Evolutionary conservation across 129 eudicot species (phyloP).

Genomic region (Kitagawia praeruptora): DNA sequence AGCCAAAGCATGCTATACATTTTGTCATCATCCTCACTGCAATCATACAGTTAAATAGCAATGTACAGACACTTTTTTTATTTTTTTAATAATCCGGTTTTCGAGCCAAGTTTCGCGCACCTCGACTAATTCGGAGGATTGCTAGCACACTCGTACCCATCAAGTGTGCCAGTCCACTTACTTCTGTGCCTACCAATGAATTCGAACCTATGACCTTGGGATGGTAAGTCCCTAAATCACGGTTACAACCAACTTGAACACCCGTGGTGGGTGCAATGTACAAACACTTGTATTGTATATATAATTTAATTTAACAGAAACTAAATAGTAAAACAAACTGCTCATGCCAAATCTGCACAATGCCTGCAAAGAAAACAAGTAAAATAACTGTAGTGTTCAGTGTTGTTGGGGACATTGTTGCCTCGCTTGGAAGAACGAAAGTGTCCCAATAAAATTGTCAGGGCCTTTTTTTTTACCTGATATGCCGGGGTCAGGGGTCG

Average conservation of each 20-base stretch:
- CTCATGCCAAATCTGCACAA: neutral
- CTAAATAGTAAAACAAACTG: neutral
- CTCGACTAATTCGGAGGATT: no score
- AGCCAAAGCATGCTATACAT: neutral
- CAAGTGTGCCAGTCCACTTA: no score
- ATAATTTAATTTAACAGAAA: neutral
- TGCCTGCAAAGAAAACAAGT: neutral
- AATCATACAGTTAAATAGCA: neutral
- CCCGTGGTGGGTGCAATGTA: no score
- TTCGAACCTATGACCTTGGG: no score
- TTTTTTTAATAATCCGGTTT: no score
- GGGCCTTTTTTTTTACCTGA: neutral
- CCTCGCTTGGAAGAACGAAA: constrained; percentile 6
- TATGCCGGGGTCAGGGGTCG: constrained; percentile 5
- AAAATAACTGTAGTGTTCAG: neutral
- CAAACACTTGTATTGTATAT: neutral
- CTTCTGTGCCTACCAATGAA: no score
- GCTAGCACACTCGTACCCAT: no score
- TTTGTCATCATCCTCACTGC: neutral
- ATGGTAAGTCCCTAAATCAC: no score
- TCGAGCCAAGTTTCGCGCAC: no score
- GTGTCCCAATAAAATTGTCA: constrained; percentile 6
- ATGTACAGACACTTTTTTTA: neutral
- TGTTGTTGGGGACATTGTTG: neutral
- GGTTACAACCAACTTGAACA: no score